A percentile compares a stretch with the other conserved stretches of the same genome.
Evolutionary conservation across 257 asterid genomes (phyloP).

Genomic region (Nicotiana benthamiana): DNA sequence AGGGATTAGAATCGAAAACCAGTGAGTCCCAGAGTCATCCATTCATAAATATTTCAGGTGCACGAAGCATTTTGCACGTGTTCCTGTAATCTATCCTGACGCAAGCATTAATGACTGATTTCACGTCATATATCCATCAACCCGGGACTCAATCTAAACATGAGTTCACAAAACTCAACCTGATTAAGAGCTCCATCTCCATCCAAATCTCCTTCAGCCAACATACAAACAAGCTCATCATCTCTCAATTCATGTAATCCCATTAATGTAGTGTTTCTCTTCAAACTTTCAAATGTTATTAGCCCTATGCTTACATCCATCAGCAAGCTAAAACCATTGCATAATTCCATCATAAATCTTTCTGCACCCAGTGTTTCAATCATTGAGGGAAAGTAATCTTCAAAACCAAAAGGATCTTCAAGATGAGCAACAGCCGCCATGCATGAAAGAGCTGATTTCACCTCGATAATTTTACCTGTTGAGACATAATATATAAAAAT

Average conservation of each 20-base stretch:
- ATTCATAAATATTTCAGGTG: neutral
- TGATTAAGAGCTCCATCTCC: constrained; percentile 39
- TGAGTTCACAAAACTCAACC: constrained; percentile 31
- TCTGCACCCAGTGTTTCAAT: constrained; percentile 21
- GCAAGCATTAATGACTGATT: too few species aligned
- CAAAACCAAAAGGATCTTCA: constrained; percentile 19
- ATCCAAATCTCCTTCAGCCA: constrained; percentile 32
- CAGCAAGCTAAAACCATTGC: constrained; percentile 21
- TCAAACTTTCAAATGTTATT: constrained; percentile 32
- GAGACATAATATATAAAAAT: neutral
- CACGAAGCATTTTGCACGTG: too few species aligned
- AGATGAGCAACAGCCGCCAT: neutral
- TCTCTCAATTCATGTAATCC: constrained; percentile 27
- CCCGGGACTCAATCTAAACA: constrained; percentile 28
- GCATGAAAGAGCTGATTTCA: neutral
- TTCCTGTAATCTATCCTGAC: too few species aligned
- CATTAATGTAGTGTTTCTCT: constrained; percentile 20
- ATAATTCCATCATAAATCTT: constrained; percentile 25
- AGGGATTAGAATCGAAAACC: too few species aligned
- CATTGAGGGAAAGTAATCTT: constrained; percentile 32
- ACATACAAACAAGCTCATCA: constrained; percentile 28
- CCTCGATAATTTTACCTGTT: too few species aligned
- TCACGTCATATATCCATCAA: neutral
- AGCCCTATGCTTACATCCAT: constrained; percentile 28
- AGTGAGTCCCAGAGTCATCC: too few species aligned